Evolutionary conservation across 495 filamentous ascomycete species (phyloP), one percentile per base, ranked within the genome.

Genomic region (Durotheca rogersii): DNA sequence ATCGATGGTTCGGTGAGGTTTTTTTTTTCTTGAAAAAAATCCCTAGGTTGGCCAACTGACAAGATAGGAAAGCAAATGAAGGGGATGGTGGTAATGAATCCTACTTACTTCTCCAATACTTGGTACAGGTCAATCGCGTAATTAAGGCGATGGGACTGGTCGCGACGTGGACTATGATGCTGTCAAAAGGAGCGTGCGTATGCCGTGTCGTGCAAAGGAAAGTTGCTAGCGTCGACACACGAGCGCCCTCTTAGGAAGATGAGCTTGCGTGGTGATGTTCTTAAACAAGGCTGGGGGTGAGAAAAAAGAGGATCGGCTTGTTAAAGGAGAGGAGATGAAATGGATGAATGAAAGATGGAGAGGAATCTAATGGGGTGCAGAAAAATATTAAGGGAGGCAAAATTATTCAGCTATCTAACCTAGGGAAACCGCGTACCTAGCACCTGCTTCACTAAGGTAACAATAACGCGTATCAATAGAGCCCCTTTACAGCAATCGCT

Each of bases 381-480:
- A 51, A 43, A 52, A 59, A 59, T 58, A 16, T 48, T n/a, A n/a
- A 58, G 61, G 58, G 61, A 57, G 45, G 56, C 50, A 59, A 59
- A 59, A 53, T 59, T 59, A 45, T 59, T 59, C 50, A 59, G 56
- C 56, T n/a, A n/a, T n/a, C n/a, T n/a, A n/a, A n/a, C n/a, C n/a
- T 53, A 35, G 41, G 32, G 25, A 53, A 15, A 35, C 37, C 41
- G 37, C 16, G 32, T 39, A 33, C 27, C 21, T 38, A 27, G 36
- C 40, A 44, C 41, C 41, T 53, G 34, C 49, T 35, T 42, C n/a
- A n/a, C n/a, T n/a, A n/a, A n/a, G n/a, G n/a, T n/a, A n/a, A n/a
- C n/a, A n/a, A n/a, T n/a, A n/a, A n/a, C n/a, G n/a, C n/a, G n/a
- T n/a, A n/a, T n/a, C n/a, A n/a, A n/a, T n/a, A n/a, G n/a, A n/a